Evolutionary conservation across 1,284 basidiomycete species (phyloP).

Genomic region (Apiotrichum siamense): DNA sequence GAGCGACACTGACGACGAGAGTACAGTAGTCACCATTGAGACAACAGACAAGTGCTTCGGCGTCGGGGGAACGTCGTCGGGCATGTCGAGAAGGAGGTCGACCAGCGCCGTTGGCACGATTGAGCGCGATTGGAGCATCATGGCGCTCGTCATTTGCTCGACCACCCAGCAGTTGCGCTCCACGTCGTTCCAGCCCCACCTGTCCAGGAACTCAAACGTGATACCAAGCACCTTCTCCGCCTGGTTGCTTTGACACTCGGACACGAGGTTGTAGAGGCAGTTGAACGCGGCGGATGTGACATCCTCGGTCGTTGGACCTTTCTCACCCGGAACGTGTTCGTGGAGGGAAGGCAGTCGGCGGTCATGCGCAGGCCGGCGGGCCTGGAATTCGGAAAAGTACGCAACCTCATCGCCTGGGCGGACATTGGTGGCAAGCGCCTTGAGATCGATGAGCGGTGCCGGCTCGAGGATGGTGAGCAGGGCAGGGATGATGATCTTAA

Average conservation of each 20-base stretch:
- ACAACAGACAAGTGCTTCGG: conserved; percentile 64
- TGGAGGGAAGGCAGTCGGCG: conserved; percentile 80
- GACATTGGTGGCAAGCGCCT: conserved; percentile 61
- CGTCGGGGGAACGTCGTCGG: conserved; percentile 55
- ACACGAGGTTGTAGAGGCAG: conserved; percentile 65
- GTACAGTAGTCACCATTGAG: conserved; percentile 71
- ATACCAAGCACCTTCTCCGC: conserved; percentile 62
- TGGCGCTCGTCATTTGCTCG: conserved; percentile 69
- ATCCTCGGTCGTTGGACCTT: conserved; percentile 68
- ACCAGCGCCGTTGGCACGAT: conserved; percentile 78
- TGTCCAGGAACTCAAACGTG: conserved; percentile 61
- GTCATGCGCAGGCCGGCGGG: conserved; percentile 61
- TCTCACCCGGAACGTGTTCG: conserved; percentile 77
- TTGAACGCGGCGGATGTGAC: conserved; percentile 69
- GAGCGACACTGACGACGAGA: conserved; percentile 73
- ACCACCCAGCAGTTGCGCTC: conserved; percentile 79
- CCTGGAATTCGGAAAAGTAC: conserved; percentile 65
- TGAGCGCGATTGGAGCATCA: conserved; percentile 87
- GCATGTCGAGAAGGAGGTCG: conserved; percentile 66
- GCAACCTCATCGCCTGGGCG: conserved; percentile 49
- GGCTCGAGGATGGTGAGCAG: conserved; percentile 66
- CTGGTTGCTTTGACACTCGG: conserved; percentile 71
- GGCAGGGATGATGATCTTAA: conserved; percentile 65
- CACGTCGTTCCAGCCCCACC: conserved; percentile 63
- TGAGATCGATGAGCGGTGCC: conserved; percentile 57